Base-by-base conservation (phyloP, 768 basidiomycete genomes). In the Pleurotus cornucopiae region DNA sequence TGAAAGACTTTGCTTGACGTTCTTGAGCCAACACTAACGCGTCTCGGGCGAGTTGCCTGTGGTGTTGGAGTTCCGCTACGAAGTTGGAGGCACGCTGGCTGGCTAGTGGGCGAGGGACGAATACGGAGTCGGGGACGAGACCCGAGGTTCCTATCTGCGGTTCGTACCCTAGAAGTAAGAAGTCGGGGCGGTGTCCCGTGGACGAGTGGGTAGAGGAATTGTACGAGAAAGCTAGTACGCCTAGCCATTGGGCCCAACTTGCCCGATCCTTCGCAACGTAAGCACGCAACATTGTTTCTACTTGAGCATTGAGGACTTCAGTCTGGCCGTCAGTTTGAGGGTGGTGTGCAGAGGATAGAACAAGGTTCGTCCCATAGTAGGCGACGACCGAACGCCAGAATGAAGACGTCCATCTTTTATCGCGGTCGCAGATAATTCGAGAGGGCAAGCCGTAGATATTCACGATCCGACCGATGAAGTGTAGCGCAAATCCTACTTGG, bases 271-370 rank as follows among this genome's bases (percentile, higher is more conserved):
- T 52, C 0, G 54, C 60, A 2, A 68, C 66, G 38, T 66, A 73
- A 0, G 67, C 66, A 3, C 63, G 55, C 1, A 73, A 43, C 61
- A 67, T 68, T 25, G 63, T 61, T 57, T 71, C 68, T 1, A 71
- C 58, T 1, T 47, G 60, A 1, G 65, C 64, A 47, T 71, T 71
- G 0, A 68, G 40, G 9, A 63, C 55, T 60, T 74, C 67, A 0
- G 66, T 68, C 34, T 73, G 70, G 0, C 73, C 70, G 57, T 77
- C 69, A 0, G 71, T 67, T 56, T 76, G 72, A 0, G 72, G 74
- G 55, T 76, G 75, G 47, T 72, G 66, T 0, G 68, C 58, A 0
- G 70, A 70, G 1, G 73, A 67, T 0, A 72, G 47, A 3, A 57
- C 59, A 46, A 58, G 54, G 2, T 54, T 21, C 3, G 60, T 57